phyloP scores from a whole-genome alignment of 2,329 filamentous ascomycete genomes.

The Colletotrichum somersetense region DNA sequence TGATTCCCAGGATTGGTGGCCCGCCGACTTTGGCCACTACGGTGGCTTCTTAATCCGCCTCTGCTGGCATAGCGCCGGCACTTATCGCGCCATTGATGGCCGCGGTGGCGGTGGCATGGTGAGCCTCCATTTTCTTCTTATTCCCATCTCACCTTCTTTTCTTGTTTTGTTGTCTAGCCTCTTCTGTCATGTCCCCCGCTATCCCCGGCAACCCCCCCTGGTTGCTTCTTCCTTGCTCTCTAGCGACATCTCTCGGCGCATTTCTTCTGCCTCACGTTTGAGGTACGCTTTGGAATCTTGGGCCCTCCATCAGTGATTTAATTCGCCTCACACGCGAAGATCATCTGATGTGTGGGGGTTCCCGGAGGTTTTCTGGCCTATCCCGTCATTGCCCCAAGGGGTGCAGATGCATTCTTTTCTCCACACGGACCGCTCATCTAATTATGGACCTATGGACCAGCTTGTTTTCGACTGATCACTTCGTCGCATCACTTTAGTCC shows the following conservation, averaged over 20 bases:
- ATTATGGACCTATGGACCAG: constrained; percentile 7
- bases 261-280: neutral
- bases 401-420: constrained; percentile 17
- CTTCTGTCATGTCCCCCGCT: neutral
- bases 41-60: constrained; percentile 84
- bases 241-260: neutral
- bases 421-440: constrained; percentile 25
- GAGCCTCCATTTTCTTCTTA: constrained; percentile 1
- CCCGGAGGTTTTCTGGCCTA: constrained; percentile 31
- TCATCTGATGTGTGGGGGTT: neutral
- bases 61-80: constrained; percentile 85
- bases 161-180: neutral
- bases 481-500: neutral
- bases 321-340: constrained; percentile 14
- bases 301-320: neutral
- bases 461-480: constrained; percentile 26
- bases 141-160: too few species aligned
- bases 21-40: constrained; percentile 85
- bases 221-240: neutral
- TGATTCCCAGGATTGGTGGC: constrained; percentile 85
- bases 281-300: neutral
- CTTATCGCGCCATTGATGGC: constrained; percentile 80
- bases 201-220: neutral
- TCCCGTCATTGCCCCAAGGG: constrained; percentile 26
- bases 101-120: constrained; percentile 78